Base-by-base conservation (phyloP, 2,329 filamentous ascomycete species). In the Chaetomium sp. region DNA sequence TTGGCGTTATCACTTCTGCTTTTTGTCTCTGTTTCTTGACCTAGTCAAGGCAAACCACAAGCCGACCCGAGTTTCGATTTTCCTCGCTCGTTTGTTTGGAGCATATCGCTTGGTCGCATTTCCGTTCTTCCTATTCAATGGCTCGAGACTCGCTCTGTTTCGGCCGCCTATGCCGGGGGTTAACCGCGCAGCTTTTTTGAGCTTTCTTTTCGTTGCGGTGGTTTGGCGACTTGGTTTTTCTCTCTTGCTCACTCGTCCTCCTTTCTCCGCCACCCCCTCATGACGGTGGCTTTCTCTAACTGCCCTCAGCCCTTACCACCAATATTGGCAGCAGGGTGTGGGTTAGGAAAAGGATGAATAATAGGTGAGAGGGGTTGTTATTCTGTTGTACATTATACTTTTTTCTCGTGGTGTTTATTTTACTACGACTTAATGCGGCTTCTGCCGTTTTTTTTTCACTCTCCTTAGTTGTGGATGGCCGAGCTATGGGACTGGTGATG, bases 341-440 rank as follows among this genome's bases (percentile, higher is more conserved):
- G 19, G 50, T 8, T 10, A n/a, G 12, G 42, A 2, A 35, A 35
- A 5, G 49, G 10, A 7, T 12, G 19, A 27, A 27, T 27, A 27
- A 27, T 27, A 27, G 19, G n/a, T 14, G 34, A 36, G n/a, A 10
- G n/a, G 36, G 41, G 19, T 27, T 27, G 19, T 7, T 34, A 35
- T 46, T 54, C 40, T 49, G 40, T 33, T 54, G 52, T 54, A 54
- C 46, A 49, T 44, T 49, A 54, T 54, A 49, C 1, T 12, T 38
- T 19, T 44, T 27, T 27, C 19, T 27, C 19, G 19, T 27, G 19
- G 52, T 40, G 35, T n/a, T 32, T 55, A 36, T 51, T 36, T 27
- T n/a, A 40, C 47, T 49, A 49, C 45, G 45, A 54, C 53, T 42
- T 54, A 50, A 50, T 50, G 32, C 38, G 33, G 40, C 41, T 41